Evolutionary conservation across 176 grass and related monocot genomes (phyloP).

Genomic region (Eragrostis nindensis): DNA sequence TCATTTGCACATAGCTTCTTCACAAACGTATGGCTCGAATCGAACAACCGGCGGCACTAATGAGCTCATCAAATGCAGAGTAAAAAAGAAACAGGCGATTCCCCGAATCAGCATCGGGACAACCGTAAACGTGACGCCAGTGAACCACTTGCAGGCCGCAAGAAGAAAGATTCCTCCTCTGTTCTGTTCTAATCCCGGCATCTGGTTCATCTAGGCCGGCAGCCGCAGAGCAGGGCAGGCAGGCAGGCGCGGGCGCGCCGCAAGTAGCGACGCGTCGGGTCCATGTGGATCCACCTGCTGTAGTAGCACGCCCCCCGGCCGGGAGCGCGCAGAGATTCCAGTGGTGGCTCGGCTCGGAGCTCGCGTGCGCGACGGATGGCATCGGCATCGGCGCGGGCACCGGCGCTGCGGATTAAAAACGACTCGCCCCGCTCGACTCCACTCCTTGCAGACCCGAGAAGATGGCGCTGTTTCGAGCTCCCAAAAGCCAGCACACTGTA

Average conservation of each 20-base stretch:
- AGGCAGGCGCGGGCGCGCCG: too few relatives aligned
- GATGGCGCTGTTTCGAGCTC: slow-evolving; percentile 33
- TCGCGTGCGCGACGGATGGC: slow-evolving; percentile 9
- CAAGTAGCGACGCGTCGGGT: not conserved
- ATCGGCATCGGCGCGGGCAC: not conserved
- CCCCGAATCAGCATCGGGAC: too few relatives aligned
- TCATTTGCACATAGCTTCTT: too few relatives aligned
- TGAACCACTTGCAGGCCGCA: not conserved
- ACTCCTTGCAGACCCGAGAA: slow-evolving; percentile 44
- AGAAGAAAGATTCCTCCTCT: slow-evolving; percentile 28
- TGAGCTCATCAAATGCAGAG: not conserved
- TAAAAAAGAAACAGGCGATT: too few relatives aligned
- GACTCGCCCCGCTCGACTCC: slow-evolving; percentile 5
- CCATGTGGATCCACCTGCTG: slow-evolving; percentile 22
- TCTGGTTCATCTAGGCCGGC: not conserved
- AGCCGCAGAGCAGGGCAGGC: not conserved
- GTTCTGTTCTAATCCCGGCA: not conserved
- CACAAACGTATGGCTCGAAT: too few relatives aligned
- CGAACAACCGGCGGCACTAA: too few relatives aligned
- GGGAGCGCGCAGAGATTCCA: not conserved
- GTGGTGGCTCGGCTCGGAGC: not conserved
- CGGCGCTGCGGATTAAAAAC: slow-evolving; percentile 33
- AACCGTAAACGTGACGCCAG: not conserved
- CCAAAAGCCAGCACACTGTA: slow-evolving; percentile 36
- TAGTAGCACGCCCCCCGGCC: not conserved